A percentile compares a stretch with the other conserved stretches of the same genome.
These are phyloP conservation scores for Diutina sp. DNA, from an alignment of 1,139 yeast species.

Conservation along the genomic window DNA sequence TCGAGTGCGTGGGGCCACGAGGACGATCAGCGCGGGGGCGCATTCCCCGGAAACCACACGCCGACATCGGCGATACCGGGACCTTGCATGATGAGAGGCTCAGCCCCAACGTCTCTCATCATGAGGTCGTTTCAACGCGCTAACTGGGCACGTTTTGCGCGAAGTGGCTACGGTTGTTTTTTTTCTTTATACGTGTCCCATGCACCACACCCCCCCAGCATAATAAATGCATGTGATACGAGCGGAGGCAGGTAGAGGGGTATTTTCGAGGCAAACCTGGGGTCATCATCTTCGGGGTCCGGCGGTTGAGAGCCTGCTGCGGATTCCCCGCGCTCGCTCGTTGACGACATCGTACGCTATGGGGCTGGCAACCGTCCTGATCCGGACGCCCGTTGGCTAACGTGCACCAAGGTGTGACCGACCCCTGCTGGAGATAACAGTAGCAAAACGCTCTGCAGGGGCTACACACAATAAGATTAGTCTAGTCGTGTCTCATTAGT, in stretches of 20 bases:
- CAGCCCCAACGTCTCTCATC: background rate
- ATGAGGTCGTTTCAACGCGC: background rate
- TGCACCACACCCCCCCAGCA: background rate
- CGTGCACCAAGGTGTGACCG: background rate
- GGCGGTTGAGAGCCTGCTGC: background rate
- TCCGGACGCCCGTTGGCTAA: too few relatives aligned
- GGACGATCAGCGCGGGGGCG: background rate
- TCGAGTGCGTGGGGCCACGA: background rate
- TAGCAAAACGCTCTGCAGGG: background rate
- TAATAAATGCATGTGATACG: background rate
- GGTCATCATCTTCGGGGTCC: background rate
- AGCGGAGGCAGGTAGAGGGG: background rate
- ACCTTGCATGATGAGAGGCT: background rate
- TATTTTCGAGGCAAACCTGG: background rate
- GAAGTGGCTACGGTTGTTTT: background rate
- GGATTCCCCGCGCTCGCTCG: background rate
- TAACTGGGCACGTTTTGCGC: background rate
- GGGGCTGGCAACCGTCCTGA: too few relatives aligned
- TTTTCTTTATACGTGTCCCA: background rate
- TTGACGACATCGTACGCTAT: background rate
- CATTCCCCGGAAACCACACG: background rate
- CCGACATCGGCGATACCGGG: background rate
- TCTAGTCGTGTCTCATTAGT: background rate
- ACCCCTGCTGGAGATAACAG: background rate
- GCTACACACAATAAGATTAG: background rate